Percentiles rank a stretch among this genome's conserved stretches.
Conservation (phyloP, 768 basidiomycete genomes). For the Lentinus brumalis region DNA sequence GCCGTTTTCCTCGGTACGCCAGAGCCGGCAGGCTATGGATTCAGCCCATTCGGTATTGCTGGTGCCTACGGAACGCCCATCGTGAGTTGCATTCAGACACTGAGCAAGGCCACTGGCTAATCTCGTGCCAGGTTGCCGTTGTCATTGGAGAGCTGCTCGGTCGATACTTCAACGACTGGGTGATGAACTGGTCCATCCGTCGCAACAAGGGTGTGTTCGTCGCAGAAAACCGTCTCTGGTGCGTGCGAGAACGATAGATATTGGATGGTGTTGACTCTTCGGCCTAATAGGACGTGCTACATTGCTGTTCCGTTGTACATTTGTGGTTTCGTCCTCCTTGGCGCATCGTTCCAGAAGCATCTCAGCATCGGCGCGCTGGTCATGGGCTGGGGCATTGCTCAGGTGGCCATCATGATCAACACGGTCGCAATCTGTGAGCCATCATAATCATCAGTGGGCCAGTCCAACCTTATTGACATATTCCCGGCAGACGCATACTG, state of each 20-base stretch:
- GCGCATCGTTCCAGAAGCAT: constrained; percentile 55
- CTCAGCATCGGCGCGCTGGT: constrained; percentile 54
- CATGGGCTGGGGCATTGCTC: constrained; percentile 69
- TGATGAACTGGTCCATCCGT: constrained; percentile 45
- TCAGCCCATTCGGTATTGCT: constrained; percentile 50
- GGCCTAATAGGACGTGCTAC: constrained; percentile 54
- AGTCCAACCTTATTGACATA: constrained; percentile 12
- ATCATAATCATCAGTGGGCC: not conserved
- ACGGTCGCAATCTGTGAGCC: constrained; percentile 60
- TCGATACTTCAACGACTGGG: constrained; percentile 52
- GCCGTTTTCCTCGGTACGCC: constrained; percentile 64
- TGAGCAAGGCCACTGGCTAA: not conserved
- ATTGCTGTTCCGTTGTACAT: constrained; percentile 61
- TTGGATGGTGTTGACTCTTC: not conserved
- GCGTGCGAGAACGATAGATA: constrained; percentile 10
- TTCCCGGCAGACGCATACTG: constrained; percentile 44
- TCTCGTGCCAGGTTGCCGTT: constrained; percentile 41
- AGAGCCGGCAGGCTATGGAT: constrained; percentile 54
- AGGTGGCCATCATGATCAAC: constrained; percentile 57
- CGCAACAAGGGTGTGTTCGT: constrained; percentile 54
- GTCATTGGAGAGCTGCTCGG: constrained; percentile 55
- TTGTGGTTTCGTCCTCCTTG: constrained; percentile 60
- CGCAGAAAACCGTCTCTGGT: constrained; percentile 63
- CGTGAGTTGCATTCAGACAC: constrained; percentile 31
- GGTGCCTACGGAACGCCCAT: constrained; percentile 59